A percentile compares a stretch with the other conserved stretches of the same genome.
phyloP scores from a whole-genome alignment of 805 yeast genomes.

The Dipodascus geniculatus region DNA sequence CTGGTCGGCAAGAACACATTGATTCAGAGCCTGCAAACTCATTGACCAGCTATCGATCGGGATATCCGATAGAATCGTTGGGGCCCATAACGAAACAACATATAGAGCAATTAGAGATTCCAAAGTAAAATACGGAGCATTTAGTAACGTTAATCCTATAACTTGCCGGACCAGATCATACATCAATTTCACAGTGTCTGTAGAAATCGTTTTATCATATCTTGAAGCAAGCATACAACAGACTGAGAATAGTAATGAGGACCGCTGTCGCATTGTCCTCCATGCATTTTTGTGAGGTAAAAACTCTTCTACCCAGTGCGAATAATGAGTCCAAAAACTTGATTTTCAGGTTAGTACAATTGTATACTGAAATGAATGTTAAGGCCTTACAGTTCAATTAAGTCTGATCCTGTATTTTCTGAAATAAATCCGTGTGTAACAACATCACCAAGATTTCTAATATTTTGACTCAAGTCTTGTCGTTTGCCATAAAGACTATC shows the following conservation, averaged over 20 bases:
- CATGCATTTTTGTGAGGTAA: neutral
- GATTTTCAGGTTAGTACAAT: neutral
- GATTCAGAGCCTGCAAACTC: neutral
- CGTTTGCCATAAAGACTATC: neutral
- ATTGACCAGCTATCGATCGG: slow-evolving; percentile 1
- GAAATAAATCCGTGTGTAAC: neutral
- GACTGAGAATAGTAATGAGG: neutral
- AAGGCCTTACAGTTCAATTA: neutral
- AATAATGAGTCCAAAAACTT: neutral
- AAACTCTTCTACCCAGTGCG: neutral
- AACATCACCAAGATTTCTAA: neutral
- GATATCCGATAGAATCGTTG: neutral
- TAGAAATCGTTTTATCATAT: neutral
- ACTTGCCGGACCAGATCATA: neutral
- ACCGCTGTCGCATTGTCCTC: neutral
- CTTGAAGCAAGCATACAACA: neutral
- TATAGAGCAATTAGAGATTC: neutral
- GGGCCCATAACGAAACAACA: slow-evolving; percentile 1
- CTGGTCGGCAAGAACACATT: neutral
- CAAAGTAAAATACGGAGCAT: slow-evolving; percentile 1
- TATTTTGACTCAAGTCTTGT: neutral
- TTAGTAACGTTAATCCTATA: neutral
- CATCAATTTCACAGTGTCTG: slow-evolving; percentile 1
- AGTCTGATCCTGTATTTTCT: neutral
- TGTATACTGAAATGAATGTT: neutral